Evolutionary conservation across 1,284 basidiomycete genomes (phyloP).

Genomic region (Trametes hirsuta): DNA sequence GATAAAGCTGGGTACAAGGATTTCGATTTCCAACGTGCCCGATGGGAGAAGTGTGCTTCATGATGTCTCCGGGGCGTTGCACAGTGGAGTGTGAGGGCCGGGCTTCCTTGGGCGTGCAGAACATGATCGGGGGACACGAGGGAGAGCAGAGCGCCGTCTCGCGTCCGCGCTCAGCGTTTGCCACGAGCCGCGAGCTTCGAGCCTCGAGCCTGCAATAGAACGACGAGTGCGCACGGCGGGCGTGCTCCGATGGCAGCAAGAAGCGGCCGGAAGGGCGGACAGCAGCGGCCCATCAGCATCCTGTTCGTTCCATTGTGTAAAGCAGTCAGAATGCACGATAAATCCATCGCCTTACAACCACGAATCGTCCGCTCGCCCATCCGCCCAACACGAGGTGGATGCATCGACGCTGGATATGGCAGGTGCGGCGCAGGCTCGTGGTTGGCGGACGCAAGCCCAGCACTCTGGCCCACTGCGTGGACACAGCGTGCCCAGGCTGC

Average conservation of each 20-base stretch:
- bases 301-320: slow-evolving; percentile 30
- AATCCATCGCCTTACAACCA: slow-evolving; percentile 37
- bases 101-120: slow-evolving; percentile 55
- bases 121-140: slow-evolving; percentile 71
- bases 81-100: slow-evolving; percentile 70
- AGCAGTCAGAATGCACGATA: slow-evolving; percentile 39
- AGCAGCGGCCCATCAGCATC: slow-evolving; percentile 23
- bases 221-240: slow-evolving; percentile 26
- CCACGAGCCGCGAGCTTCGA: too few species aligned
- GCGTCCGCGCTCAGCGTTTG: slow-evolving; percentile 26
- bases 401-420: slow-evolving; percentile 52
- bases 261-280: slow-evolving; percentile 30
- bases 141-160: slow-evolving; percentile 51
- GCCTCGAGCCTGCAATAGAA: slow-evolving; percentile 33
- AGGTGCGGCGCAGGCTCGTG: slow-evolving; percentile 54
- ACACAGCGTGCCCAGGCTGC: slow-evolving; percentile 59
- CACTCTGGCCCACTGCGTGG: slow-evolving; percentile 65
- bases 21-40: slow-evolving; percentile 66
- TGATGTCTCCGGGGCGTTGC: slow-evolving; percentile 57
- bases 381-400: slow-evolving; percentile 42
- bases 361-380: slow-evolving; percentile 30
- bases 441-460: slow-evolving; percentile 66
- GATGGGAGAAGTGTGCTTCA: slow-evolving; percentile 55
- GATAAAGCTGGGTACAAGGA: slow-evolving; percentile 69
- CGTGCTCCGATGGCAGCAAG: slow-evolving; percentile 33